These are phyloP conservation scores for Cyberlindnera bimundalis DNA, from an alignment of 805 yeast species.

Conservation along the genomic window DNA sequence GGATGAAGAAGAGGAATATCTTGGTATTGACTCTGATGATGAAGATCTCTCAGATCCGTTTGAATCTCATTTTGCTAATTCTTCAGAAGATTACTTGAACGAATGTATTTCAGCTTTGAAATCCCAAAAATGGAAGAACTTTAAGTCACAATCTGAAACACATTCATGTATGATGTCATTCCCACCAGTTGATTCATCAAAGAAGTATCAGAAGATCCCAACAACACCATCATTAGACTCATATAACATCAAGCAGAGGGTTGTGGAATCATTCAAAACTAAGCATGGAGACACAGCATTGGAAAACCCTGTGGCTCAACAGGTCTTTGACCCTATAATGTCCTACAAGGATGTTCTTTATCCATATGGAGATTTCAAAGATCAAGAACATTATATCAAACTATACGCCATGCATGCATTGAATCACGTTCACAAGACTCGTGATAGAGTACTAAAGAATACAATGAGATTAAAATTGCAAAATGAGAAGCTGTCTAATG, in stretches of 20 bases:
- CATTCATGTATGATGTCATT: slow-evolving; percentile 23
- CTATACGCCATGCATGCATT: slow-evolving; percentile 67
- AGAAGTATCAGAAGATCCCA: slow-evolving; percentile 21
- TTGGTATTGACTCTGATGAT: slow-evolving; percentile 23
- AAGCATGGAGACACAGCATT: slow-evolving; percentile 20
- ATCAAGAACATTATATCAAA: slow-evolving; percentile 51
- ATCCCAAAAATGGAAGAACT: slow-evolving; percentile 30
- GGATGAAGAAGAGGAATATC: slow-evolving; percentile 29
- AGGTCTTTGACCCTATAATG: slow-evolving; percentile 61
- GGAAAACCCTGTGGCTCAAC: slow-evolving; percentile 44
- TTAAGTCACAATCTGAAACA: slow-evolving; percentile 18
- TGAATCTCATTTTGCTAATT: slow-evolving; percentile 65
- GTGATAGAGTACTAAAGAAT: slow-evolving; percentile 80
- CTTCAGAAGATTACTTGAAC: slow-evolving; percentile 35
- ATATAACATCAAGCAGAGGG: slow-evolving; percentile 46
- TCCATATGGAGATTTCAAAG: slow-evolving; percentile 51
- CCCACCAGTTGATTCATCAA: slow-evolving; percentile 25
- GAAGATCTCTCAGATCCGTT: slow-evolving; percentile 64
- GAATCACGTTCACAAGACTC: slow-evolving; percentile 82
- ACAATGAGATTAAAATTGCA: slow-evolving; percentile 51
- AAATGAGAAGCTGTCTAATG: slow-evolving; percentile 37
- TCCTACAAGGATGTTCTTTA: slow-evolving; percentile 68
- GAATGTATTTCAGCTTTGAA: slow-evolving; percentile 30
- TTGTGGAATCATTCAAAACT: slow-evolving; percentile 27
- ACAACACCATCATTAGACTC: slow-evolving; percentile 26